A percentile compares a stretch with the other conserved stretches of the same genome.
These are phyloP conservation scores for Tetraselmis striata DNA, from an alignment of 139 green algal species.

Conservation along the genomic window DNA sequence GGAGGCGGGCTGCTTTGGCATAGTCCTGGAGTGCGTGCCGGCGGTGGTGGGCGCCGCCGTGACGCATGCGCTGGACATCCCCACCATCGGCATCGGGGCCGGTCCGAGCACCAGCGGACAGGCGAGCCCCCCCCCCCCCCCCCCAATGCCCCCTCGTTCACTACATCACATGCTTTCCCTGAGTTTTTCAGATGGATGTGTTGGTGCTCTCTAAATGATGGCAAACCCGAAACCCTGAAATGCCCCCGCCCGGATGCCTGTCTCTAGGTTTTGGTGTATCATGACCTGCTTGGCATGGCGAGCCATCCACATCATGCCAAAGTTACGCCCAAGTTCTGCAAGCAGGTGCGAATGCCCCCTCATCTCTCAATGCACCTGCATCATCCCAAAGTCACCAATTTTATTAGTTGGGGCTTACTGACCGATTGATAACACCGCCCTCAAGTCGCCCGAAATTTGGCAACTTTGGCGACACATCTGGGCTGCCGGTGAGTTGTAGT, in stretches of 20 bases:
- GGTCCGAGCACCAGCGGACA: slow-evolving; percentile 74
- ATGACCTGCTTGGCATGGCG: slow-evolving; percentile 98
- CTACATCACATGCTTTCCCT: not conserved
- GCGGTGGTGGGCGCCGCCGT: slow-evolving; percentile 78
- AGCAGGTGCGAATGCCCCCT: slow-evolving; percentile 53
- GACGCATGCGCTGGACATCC: slow-evolving; percentile 74
- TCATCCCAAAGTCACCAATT: not conserved
- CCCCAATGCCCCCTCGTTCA: not conserved
- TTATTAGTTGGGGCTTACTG: no score
- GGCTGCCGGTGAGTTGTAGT: no score
- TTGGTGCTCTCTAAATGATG: not conserved
- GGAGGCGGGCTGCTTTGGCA: slow-evolving; percentile 82
- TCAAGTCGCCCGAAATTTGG: no score
- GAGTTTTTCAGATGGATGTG: not conserved
- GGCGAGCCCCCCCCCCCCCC: slow-evolving; percentile 28
- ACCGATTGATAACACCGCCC: no score
- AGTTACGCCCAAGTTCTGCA: slow-evolving; percentile 98
- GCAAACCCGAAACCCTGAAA: not conserved
- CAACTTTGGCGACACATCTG: no score
- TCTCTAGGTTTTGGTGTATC: slow-evolving; percentile 94
- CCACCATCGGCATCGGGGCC: slow-evolving; percentile 97
- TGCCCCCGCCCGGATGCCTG: not conserved
- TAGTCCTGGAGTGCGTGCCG: slow-evolving; percentile 96
- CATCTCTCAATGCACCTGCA: no score
- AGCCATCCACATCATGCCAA: slow-evolving; percentile 95